Base-by-base conservation (phyloP, 2,329 filamentous ascomycete genomes). In the Monosporascus cannonballus region DNA sequence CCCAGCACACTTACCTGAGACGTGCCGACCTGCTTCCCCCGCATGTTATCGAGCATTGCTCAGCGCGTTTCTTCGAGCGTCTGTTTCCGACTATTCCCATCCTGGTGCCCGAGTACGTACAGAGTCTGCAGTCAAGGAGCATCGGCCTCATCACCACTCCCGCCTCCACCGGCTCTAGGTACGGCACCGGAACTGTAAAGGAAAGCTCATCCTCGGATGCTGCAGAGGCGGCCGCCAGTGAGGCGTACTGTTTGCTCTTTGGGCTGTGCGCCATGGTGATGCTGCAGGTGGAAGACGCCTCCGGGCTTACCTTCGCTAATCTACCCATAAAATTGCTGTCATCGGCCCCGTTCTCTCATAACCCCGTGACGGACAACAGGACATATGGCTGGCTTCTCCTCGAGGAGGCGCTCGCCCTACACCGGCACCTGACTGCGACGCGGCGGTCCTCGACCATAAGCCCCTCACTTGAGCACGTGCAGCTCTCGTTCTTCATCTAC, bases 31-130 rank as follows among this genome's bases (percentile, higher is more conserved):
- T 72, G n/a, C 61, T 72, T 0, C 68, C 69, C 0, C 51, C 50
- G 2, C 54, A 49, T 1, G 64, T 74, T 5, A 55, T 74, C 20
- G 70, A 73, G 24, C 63, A 71, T 50, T 75, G 73, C 54, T 59
- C 66, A 6, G 60, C 64, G 24, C 67, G 71, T 34, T 76, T 75
- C 64, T 73, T 74, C 49, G 61, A 67, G 7, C 62, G 65, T 8
- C 59, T 75, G 4, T 65, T 69, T 42, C 72, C 72, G 1, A 76
- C 73, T 1, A 75, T 76, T 17, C 73, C 73, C 2, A 73, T 76
- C 37, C 56, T 75, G 18, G 73, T 71, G 0, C 60, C 60, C 8
- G 65, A 68, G 8, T 74, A 73, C 53, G 62, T 73, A 22, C 53
- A 61, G 2, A 62, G 58, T 27, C 62, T 73, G 18, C 65, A 62